A percentile compares a stretch with the other conserved stretches of the same genome.
Conservation (phyloP, 768 basidiomycete species). For the Lactarius sp. region DNA sequence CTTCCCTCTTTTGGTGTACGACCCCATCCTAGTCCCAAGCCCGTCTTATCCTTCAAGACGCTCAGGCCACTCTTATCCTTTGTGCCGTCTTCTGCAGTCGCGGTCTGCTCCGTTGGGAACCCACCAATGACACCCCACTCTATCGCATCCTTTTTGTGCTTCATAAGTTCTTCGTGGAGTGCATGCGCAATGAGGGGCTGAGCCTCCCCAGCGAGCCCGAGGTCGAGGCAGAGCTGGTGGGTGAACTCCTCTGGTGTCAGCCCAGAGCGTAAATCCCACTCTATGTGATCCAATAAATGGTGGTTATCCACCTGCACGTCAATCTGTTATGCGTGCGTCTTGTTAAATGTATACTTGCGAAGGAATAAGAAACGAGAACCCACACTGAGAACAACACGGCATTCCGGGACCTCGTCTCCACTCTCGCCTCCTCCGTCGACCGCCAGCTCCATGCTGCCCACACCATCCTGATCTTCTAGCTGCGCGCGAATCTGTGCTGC, state of each 20-base stretch:
- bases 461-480: slow-evolving; percentile 81
- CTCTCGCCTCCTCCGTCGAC: slow-evolving; percentile 50
- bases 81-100: slow-evolving; percentile 32
- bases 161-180: slow-evolving; percentile 90
- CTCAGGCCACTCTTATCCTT: slow-evolving; percentile 49
- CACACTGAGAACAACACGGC: slow-evolving; percentile 77
- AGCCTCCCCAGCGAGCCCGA: slow-evolving; percentile 86
- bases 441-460: slow-evolving; percentile 72
- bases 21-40: slow-evolving; percentile 70
- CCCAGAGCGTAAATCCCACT: slow-evolving; percentile 95
- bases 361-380: slow-evolving; percentile 30
- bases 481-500: slow-evolving; percentile 87
- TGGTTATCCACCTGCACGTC: slow-evolving; percentile 94
- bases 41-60: slow-evolving; percentile 76
- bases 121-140: slow-evolving; percentile 87
- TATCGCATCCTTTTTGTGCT: slow-evolving; percentile 91
- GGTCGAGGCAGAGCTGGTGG: slow-evolving; percentile 69
- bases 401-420: slow-evolving; percentile 56
- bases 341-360: slow-evolving; percentile 2
- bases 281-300: slow-evolving; percentile 91
- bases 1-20: slow-evolving; percentile 71
- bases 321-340: slow-evolving; percentile 51
- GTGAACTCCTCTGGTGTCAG: slow-evolving; percentile 88
- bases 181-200: slow-evolving; percentile 88
- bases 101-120: slow-evolving; percentile 38